These are phyloP conservation scores for Mortierella polycephala DNA, from an alignment of 371 early-diverging fungal genomes.

Conservation along the genomic window DNA sequence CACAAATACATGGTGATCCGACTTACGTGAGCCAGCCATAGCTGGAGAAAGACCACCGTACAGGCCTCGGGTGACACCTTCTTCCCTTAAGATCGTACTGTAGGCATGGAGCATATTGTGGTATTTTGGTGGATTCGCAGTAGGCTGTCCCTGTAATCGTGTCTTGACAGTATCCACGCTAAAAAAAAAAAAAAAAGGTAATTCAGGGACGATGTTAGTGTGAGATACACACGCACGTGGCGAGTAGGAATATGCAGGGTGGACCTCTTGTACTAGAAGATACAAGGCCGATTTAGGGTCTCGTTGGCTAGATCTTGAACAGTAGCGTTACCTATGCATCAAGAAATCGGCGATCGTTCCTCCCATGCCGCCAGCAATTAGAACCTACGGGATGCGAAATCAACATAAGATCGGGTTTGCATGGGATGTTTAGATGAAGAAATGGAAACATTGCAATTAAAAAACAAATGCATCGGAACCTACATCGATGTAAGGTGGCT, in stretches of 20 bases:
- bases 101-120: slow-evolving; percentile 75
- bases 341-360: slow-evolving; percentile 77
- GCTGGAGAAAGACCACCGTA: slow-evolving; percentile 82
- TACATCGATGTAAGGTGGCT: slow-evolving; percentile 54
- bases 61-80: slow-evolving; percentile 76
- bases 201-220: background rate
- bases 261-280: background rate
- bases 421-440: background rate
- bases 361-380: slow-evolving; percentile 77
- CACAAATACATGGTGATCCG: background rate
- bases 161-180: slow-evolving; percentile 86
- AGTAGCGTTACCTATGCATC: slow-evolving; percentile 72
- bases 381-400: slow-evolving; percentile 56
- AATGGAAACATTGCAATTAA: too few species aligned
- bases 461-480: background rate
- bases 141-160: slow-evolving; percentile 74
- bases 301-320: too few species aligned
- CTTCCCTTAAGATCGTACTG: slow-evolving; percentile 70
- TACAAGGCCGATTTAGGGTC: background rate
- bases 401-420: background rate
- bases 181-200: background rate
- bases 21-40: slow-evolving; percentile 76
- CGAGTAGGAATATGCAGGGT: background rate
- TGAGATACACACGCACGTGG: background rate
- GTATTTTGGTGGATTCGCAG: slow-evolving; percentile 64